Conservation (phyloP, 2,329 filamentous ascomycete genomes). For the Cladosporium velox region DNA sequence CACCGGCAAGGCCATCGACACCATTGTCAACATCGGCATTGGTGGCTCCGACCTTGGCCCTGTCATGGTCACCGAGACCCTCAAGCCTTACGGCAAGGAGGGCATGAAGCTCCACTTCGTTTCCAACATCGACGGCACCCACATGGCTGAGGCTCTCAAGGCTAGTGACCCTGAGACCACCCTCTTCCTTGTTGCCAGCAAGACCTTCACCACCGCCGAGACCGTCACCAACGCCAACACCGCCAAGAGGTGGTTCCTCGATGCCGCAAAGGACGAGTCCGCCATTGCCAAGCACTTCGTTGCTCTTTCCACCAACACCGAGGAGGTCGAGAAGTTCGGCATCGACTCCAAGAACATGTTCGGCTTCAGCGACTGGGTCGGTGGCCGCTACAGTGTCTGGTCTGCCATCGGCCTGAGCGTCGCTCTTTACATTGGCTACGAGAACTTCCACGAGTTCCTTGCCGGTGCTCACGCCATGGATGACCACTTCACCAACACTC, state of each 20-base stretch:
- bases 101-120: constrained; percentile 94
- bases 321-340: constrained; percentile 95
- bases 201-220: constrained; percentile 99
- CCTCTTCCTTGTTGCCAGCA: constrained; percentile 97
- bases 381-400: constrained; percentile 98
- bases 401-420: constrained; percentile 96
- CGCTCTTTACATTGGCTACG: constrained; percentile 89
- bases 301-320: constrained; percentile 92
- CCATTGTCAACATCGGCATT: constrained; percentile 96
- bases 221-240: constrained; percentile 96
- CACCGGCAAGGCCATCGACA: constrained; percentile 95
- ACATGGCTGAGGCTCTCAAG: constrained; percentile 90
- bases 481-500: constrained; percentile 91
- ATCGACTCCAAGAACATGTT: constrained; percentile 99
- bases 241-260: constrained; percentile 94
- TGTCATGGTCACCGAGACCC: constrained; percentile 97
- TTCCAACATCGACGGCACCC: constrained; percentile 98
- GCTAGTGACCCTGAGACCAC: constrained; percentile 93
- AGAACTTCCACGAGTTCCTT: constrained; percentile 97
- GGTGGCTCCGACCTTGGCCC: constrained; percentile 96
- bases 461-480: constrained; percentile 96
- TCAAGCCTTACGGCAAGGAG: constrained; percentile 88
- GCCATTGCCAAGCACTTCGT: constrained; percentile 98
- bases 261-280: constrained; percentile 71
- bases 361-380: constrained; percentile 97